Conservation (phyloP, 352 stramenopile species). For the Thraustotheca clavata region DNA sequence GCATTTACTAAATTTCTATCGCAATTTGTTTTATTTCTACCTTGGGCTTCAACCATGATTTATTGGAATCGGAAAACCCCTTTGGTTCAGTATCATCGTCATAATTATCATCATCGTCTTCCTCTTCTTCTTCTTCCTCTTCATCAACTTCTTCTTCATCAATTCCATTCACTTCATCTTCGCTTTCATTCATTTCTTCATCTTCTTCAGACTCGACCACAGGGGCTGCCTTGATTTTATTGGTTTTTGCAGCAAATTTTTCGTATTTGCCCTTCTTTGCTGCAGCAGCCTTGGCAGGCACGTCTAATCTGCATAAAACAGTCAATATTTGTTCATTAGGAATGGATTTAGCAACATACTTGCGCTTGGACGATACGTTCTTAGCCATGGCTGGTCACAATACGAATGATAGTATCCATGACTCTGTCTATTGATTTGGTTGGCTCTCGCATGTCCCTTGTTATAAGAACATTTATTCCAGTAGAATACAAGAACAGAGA, state of each 20-base stretch:
- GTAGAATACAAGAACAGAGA: no score
- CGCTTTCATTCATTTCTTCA: slow-evolving; percentile 54
- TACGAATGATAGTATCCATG: no score
- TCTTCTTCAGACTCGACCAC: slow-evolving; percentile 52
- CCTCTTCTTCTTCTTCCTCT: slow-evolving; percentile 40
- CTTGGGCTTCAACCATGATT: slow-evolving; percentile 80
- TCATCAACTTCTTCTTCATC: slow-evolving; percentile 41
- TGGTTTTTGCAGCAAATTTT: slow-evolving; percentile 57
- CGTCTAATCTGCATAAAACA: no score
- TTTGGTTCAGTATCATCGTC: slow-evolving; percentile 28
- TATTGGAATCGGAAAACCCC: slow-evolving; percentile 79
- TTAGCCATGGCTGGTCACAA: no score
- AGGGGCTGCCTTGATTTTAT: slow-evolving; percentile 31
- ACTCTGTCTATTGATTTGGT: no score
- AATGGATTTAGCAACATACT: no score
- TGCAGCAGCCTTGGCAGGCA: not conserved
- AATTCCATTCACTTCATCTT: slow-evolving; percentile 31
- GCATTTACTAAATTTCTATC: slow-evolving; percentile 4
- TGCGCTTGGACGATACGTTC: no score
- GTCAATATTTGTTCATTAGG: no score
- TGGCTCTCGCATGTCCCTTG: no score
- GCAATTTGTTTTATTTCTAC: slow-evolving; percentile 25
- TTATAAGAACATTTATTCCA: no score
- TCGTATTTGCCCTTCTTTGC: slow-evolving; percentile 43
- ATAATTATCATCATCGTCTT: slow-evolving; percentile 34